A percentile compares a stretch with the other conserved stretches of the same genome.
phyloP scores from a whole-genome alignment of 257 asterid species.

The Oldenlandia corymbosa region DNA sequence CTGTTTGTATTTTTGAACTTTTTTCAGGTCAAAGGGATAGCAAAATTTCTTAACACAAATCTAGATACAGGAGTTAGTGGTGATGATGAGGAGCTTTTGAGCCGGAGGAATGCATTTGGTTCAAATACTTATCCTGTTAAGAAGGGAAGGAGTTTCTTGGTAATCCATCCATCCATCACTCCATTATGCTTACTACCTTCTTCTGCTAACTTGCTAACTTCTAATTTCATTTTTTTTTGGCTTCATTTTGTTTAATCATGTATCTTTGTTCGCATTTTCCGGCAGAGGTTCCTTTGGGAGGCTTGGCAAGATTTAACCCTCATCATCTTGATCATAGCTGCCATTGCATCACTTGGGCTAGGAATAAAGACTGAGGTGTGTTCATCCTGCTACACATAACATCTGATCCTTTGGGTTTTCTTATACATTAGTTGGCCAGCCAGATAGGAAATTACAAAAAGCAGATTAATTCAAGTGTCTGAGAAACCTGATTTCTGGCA shows the following conservation, averaged over 20 bases:
- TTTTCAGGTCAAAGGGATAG: constrained; percentile 61
- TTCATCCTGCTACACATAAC: constrained; percentile 21
- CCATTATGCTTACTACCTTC: no score
- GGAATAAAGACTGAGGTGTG: constrained; percentile 91
- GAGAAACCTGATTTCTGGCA: constrained; percentile 18
- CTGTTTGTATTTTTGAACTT: constrained; percentile 3
- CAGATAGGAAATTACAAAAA: no score
- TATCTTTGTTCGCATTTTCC: constrained; percentile 1
- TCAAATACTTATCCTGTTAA: constrained; percentile 87
- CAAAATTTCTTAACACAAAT: constrained; percentile 60
- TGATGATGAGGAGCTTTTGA: constrained; percentile 42
- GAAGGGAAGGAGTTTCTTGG: constrained; percentile 80
- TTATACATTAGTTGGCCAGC: no score
- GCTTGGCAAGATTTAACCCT: constrained; percentile 96
- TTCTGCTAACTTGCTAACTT: no score
- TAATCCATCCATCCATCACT: constrained; percentile 28
- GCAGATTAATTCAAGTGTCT: no score
- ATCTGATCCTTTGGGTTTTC: background rate
- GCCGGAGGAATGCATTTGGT: constrained; percentile 60
- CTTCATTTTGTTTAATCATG: constrained; percentile 7
- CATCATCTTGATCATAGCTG: constrained; percentile 80
- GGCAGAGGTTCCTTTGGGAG: constrained; percentile 87
- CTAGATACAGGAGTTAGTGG: constrained; percentile 57
- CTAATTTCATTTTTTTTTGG: constrained; percentile 4
- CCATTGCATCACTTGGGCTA: constrained; percentile 72